Evolutionary conservation across 2,329 filamentous ascomycete species (phyloP).

Genomic region (Fusarium mexicanum): DNA sequence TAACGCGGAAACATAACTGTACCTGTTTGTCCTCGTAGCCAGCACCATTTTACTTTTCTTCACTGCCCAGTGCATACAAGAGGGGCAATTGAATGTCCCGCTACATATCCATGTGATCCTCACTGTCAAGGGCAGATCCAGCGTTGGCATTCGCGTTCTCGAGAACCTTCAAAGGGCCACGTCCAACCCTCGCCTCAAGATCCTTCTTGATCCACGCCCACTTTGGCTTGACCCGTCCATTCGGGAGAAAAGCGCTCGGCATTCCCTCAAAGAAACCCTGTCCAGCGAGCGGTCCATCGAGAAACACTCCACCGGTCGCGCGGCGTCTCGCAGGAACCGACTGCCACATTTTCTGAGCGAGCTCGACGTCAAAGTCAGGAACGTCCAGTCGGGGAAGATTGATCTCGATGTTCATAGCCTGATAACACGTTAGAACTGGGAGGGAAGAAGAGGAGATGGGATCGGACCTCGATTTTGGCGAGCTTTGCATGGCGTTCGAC

Average conservation of each 20-base stretch:
- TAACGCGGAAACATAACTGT: fast-evolving
- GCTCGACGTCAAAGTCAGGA: not conserved
- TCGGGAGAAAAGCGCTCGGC: not conserved
- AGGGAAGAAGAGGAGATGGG: fast-evolving
- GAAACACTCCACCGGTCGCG: not conserved
- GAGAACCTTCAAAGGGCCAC: not conserved
- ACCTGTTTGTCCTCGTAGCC: not conserved
- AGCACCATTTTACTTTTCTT: not conserved
- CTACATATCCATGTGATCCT: not conserved
- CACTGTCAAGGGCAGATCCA: not conserved
- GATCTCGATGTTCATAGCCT: slow-evolving; percentile 3
- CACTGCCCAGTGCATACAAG: not conserved
- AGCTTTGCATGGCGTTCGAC: slow-evolving; percentile 13
- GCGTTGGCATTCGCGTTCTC: not conserved
- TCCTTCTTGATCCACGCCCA: slow-evolving; percentile 13
- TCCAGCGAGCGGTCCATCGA: slow-evolving; percentile 4
- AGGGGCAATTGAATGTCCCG: fast-evolving
- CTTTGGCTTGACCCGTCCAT: slow-evolving; percentile 9
- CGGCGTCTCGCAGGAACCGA: slow-evolving; percentile 17
- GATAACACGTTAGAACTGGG: fast-evolving
- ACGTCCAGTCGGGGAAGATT: not conserved
- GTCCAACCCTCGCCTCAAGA: not conserved
- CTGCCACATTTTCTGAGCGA: slow-evolving; percentile 13
- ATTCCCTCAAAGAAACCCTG: slow-evolving; percentile 5
- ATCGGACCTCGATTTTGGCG: not conserved